phyloP scores from a whole-genome alignment of 805 yeast genomes.

The Vanderwaltozyma yarrowii region DNA sequence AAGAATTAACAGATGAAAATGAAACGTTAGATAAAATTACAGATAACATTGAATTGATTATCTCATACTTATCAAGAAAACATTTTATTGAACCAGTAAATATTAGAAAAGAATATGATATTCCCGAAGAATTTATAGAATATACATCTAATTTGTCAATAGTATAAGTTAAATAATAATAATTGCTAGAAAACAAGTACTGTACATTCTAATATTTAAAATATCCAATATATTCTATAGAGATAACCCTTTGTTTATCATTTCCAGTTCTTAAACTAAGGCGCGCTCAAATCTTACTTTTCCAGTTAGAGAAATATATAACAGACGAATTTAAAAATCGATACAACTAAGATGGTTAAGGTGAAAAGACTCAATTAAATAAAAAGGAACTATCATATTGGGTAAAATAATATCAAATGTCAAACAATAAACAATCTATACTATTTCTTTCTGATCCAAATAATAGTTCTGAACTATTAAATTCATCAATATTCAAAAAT shows the following conservation, averaged over 20 bases:
- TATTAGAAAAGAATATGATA: slow-evolving; percentile 32
- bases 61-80: slow-evolving; percentile 29
- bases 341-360: too few relatives aligned
- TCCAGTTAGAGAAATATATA: too few relatives aligned
- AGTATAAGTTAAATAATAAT: background rate
- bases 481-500: slow-evolving; percentile 7
- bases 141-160: background rate
- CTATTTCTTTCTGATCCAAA: slow-evolving; percentile 18
- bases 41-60: slow-evolving; percentile 36
- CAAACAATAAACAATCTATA: slow-evolving; percentile 9
- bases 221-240: too few relatives aligned
- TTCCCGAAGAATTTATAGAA: slow-evolving; percentile 34
- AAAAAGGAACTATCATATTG: too few relatives aligned
- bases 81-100: slow-evolving; percentile 22
- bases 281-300: too few relatives aligned
- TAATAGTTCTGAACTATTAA: slow-evolving; percentile 6
- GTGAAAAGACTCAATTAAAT: too few relatives aligned
- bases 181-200: too few relatives aligned
- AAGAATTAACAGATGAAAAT: slow-evolving; percentile 1
- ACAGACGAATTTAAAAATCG: too few relatives aligned
- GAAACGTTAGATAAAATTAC: slow-evolving; percentile 12
- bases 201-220: too few relatives aligned
- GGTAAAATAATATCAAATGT: too few relatives aligned
- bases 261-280: too few relatives aligned
- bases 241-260: too few relatives aligned